Evolutionary conservation across 352 stramenopile genomes (phyloP), one percentile per base, ranked within the genome.

Genomic region (Globisporangium perplexum): DNA sequence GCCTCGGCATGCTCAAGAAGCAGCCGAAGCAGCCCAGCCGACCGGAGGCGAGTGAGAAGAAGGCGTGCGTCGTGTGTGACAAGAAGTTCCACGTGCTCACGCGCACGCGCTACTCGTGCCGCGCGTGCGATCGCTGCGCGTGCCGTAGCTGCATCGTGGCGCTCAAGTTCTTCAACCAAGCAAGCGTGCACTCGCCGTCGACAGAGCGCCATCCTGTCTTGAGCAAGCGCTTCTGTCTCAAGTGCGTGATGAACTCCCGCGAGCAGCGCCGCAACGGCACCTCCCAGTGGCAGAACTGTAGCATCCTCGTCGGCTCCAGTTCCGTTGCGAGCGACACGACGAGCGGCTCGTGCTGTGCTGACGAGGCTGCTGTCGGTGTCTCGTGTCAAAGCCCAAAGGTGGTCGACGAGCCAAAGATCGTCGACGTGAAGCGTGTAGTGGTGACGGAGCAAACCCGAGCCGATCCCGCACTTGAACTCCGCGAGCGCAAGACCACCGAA

Each of bases 41-140:
- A 1, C 43, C 23, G 14, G 53, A 39, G 0, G 24, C n/a, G 4
- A 47, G 43, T n/a, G 47, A 53, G 12, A 53, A 46, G 23, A 52
- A 53, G 18, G 41, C 44, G 7, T 72, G 65, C 58, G 55, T 44
- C 28, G 62, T 72, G 43, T 72, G 65, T 50, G 43, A 53, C 41
- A 68, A 68, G 47, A 65, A 63, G 43, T 65, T 68, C 35, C 47
- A 62, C 41, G 22, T 72, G 50, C 53, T 72, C 46, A 59, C 55
- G 33, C 58, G 50, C 15, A 44, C 41, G 39, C 55, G 55, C 50
- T 38, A 56, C 23, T 45, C 30, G 38, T 53, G 50, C n/a, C 49
- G 55, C 22, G 30, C 53, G 18, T 67, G 60, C 46, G 57, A 55
- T 12, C 60, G 41, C n/a, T 35, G 55, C 49, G 48, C 55, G 18